Evolutionary conservation across 257 asterid species (phyloP).

Genomic region (Haberlea rhodopensis): DNA sequence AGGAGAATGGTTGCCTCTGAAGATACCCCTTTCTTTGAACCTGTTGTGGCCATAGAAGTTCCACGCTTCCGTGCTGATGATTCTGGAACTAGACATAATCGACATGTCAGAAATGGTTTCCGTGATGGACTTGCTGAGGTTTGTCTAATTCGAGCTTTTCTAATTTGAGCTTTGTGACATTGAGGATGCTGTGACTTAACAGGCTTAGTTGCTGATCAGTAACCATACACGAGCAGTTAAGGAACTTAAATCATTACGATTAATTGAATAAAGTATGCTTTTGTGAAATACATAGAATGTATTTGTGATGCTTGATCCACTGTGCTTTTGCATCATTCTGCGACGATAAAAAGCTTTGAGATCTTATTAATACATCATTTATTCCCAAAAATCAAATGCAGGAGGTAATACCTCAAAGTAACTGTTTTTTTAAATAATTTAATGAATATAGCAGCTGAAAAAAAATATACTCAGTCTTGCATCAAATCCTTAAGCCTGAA

Average conservation of each 20-base stretch:
- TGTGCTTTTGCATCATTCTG: neutral
- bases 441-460: neutral
- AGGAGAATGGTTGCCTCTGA: slow-evolving; percentile 53
- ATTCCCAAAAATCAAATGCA: neutral
- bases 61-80: slow-evolving; percentile 32
- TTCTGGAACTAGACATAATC: slow-evolving; percentile 41
- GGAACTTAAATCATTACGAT: neutral
- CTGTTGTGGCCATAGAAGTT: slow-evolving; percentile 33
- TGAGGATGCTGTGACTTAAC: neutral
- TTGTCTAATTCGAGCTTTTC: slow-evolving; percentile 15
- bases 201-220: neutral
- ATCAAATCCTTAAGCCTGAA: neutral
- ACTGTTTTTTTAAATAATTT: neutral
- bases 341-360: neutral
- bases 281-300: neutral
- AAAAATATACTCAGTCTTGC: neutral
- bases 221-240: neutral
- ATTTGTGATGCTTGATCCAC: neutral
- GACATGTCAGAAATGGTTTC: slow-evolving; percentile 41
- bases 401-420: neutral
- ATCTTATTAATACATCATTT: neutral
- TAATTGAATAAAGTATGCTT: neutral
- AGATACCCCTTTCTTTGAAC: slow-evolving; percentile 40
- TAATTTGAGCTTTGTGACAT: neutral
- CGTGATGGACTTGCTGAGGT: slow-evolving; percentile 63